Conservation (phyloP, 2,329 filamentous ascomycete species). For the Sphaerulina vaccinii region DNA sequence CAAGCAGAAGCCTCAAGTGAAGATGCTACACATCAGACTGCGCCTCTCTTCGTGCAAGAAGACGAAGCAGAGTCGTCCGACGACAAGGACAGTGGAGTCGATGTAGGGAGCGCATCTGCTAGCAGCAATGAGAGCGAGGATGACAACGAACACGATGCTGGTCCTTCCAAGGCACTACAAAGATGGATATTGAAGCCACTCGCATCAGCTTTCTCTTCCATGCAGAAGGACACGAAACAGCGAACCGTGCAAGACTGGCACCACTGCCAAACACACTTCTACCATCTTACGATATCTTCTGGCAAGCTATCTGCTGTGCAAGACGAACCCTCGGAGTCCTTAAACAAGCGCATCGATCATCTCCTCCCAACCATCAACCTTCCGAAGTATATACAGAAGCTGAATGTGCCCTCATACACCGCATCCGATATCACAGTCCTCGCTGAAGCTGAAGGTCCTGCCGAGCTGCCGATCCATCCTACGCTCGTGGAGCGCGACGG, state of each 20-base stretch:
- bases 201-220: slow-evolving; percentile 13
- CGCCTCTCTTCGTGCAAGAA: slow-evolving; percentile 23
- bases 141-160: slow-evolving; percentile 21
- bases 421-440: slow-evolving; percentile 32
- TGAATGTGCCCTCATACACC: slow-evolving; percentile 28
- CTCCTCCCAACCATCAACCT: slow-evolving; percentile 33
- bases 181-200: slow-evolving; percentile 36
- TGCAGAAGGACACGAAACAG: slow-evolving; percentile 2
- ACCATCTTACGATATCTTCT: slow-evolving; percentile 28
- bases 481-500: slow-evolving; percentile 22
- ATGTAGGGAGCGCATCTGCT: slow-evolving; percentile 18
- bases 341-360: slow-evolving; percentile 26
- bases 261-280: slow-evolving; percentile 33
- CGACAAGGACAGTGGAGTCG: slow-evolving; percentile 33
- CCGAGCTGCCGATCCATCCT: slow-evolving; percentile 33
- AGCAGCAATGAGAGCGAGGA: slow-evolving; percentile 14
- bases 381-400: slow-evolving; percentile 38
- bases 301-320: slow-evolving; percentile 31
- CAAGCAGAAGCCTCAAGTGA: slow-evolving; percentile 22
- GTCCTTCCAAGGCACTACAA: slow-evolving; percentile 28
- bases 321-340: slow-evolving; percentile 20
- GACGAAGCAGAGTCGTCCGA: slow-evolving; percentile 25
- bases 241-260: slow-evolving; percentile 37
- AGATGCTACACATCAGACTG: slow-evolving; percentile 14
- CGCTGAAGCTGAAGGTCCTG: slow-evolving; percentile 21